Conservation (phyloP, 2,329 filamentous ascomycete genomes). For the Allantophomopsis lycopodina region DNA sequence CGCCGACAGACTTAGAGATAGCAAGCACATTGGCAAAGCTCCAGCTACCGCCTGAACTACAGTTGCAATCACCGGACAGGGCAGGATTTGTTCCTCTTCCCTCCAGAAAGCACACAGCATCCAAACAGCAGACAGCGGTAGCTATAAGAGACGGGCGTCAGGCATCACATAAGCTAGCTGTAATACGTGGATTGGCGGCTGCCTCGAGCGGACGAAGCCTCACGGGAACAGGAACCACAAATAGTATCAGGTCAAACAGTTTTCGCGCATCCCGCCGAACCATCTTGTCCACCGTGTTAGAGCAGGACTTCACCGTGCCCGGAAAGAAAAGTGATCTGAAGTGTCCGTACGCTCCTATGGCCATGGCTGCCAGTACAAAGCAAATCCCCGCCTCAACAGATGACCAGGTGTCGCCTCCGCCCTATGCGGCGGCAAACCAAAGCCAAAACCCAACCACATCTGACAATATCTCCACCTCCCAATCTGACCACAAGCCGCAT, state of each 20-base stretch:
- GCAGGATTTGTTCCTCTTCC: constrained; percentile 17
- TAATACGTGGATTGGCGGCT: constrained; percentile 25
- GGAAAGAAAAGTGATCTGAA: constrained; percentile 67
- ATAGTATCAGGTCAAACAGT: constrained; percentile 23
- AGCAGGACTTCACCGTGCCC: constrained; percentile 82
- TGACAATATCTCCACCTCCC: constrained; percentile 10
- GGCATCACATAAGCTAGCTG: constrained; percentile 37
- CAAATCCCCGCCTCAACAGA: constrained; percentile 9
- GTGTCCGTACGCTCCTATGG: constrained; percentile 60
- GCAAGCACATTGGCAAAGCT: constrained; percentile 52
- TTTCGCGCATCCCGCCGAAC: constrained; percentile 25
- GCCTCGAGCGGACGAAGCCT: no score
- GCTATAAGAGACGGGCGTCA: constrained; percentile 51
- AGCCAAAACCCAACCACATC: constrained; percentile 9
- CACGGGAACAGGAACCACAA: constrained; percentile 7
- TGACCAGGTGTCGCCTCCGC: not conserved
- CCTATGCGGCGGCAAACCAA: not conserved
- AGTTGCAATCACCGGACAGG: constrained; percentile 11
- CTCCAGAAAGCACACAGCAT: constrained; percentile 12
- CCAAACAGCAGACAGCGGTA: constrained; percentile 44
- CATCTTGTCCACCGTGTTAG: constrained; percentile 52
- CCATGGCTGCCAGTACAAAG: constrained; percentile 25
- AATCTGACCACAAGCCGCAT: constrained; percentile 15
- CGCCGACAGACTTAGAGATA: constrained; percentile 49
- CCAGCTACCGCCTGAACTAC: constrained; percentile 40